Evolutionary conservation across 2,329 filamentous ascomycete genomes (phyloP).

Genomic region (Sarocladium strictum): DNA sequence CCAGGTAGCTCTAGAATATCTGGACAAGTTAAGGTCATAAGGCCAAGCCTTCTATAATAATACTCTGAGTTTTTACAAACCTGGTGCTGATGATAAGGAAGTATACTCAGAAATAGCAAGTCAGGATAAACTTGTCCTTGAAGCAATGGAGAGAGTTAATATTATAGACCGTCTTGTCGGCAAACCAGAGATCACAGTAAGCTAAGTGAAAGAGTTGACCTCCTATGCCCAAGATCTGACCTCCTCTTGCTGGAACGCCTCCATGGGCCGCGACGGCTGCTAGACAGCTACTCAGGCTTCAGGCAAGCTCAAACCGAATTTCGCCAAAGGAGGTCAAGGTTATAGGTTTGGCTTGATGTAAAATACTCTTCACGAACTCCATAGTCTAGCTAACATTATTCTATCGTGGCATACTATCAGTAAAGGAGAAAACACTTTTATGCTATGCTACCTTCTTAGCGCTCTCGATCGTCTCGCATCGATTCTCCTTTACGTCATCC

Average conservation of each 20-base stretch:
- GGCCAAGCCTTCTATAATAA: background rate
- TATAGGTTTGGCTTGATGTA: constrained; percentile 6
- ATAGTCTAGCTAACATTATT: constrained; percentile 8
- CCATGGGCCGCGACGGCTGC: constrained; percentile 1
- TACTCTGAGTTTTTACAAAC: background rate
- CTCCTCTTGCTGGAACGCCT: background rate
- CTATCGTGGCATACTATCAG: constrained; percentile 6
- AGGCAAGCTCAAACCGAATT: background rate
- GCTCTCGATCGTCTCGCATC: too few species aligned
- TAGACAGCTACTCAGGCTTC: background rate
- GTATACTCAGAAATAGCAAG: background rate
- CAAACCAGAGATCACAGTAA: background rate
- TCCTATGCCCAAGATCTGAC: background rate
- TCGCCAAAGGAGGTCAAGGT: constrained; percentile 2
- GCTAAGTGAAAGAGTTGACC: background rate
- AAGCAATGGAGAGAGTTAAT: constrained; percentile 6
- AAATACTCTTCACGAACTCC: constrained; percentile 3
- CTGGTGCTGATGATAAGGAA: background rate
- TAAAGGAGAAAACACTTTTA: background rate
- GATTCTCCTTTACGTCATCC: too few species aligned
- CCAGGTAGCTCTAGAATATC: background rate
- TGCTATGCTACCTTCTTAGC: too few species aligned
- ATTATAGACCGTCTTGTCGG: constrained; percentile 1
- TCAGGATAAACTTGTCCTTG: constrained; percentile 5
- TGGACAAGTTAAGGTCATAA: background rate